Evolutionary conservation across 1,284 basidiomycete genomes (phyloP), one percentile per base, ranked within the genome.

Genomic region (Ganoderma leucocontextum): DNA sequence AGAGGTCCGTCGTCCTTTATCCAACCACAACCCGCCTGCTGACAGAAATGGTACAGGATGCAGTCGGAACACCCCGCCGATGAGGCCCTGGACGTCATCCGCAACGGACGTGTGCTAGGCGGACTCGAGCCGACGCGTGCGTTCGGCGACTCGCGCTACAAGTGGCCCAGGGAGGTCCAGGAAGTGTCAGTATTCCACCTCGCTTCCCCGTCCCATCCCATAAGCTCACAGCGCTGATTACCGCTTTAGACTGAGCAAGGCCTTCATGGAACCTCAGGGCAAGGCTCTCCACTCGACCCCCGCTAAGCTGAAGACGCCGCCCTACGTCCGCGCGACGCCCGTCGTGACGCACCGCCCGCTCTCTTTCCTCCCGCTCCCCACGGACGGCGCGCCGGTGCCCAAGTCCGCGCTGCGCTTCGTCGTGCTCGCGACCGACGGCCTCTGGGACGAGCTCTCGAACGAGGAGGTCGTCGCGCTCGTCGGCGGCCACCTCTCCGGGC

Each of bases 401-500:
- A 74, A 75, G 41, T 73, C 79, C 38, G 80, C 83, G 44, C 76
- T 89, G 29, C 84, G 84, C 66, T 91, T 91, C 79, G 73, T 93
- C 63, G 86, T 93, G 60, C 83, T 93, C 76, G 91, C 91, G 0
- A 92, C 91, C 0, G 91, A 92, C 71, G 78, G 78, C 17, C 86
- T 99, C 62, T 99, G 97, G 95, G 98, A 99, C 81, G 86, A 94
- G 73, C 86, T 99, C 65, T 93, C 93, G 70, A 98, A 96, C n/a
- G 92, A 96, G 78, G 97, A 99, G 75, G 95, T 97, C 8, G 96
- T 98, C 61, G 87, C 92, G 19, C 90, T 99, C 29, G 93, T 97
- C 22, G 95, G 91, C 4, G 94, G 93, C 1, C 90, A 96, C 82
- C 83, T 98, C 59, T 81, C 86, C 22, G 94, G 95, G 25, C 80